Percentiles rank a stretch among this genome's conserved stretches.
These are phyloP conservation scores for Fagopyrum homotropicum DNA, from an alignment of 148 eudicot genomes.

Conservation along the genomic window DNA sequence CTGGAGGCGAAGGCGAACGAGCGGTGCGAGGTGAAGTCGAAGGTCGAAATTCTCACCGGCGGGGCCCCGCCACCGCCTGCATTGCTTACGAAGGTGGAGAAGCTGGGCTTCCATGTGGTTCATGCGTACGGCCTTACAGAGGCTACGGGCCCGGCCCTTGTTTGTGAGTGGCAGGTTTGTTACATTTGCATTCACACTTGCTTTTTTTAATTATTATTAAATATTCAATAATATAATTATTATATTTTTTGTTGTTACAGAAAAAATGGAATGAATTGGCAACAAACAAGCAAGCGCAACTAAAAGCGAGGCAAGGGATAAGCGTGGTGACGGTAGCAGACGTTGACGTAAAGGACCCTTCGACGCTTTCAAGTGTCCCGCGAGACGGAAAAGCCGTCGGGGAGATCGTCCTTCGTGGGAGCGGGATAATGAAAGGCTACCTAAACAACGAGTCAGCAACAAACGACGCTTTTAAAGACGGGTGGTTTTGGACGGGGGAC, in stretches of 20 bases:
- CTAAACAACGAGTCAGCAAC: conserved; percentile 47
- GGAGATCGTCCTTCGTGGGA: conserved; percentile 68
- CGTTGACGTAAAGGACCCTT: conserved; percentile 46
- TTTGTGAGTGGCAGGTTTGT: conserved; percentile 66
- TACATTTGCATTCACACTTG: not conserved
- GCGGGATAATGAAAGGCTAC: conserved; percentile 90
- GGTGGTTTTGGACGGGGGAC: conserved; percentile 83
- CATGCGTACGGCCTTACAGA: conserved; percentile 89
- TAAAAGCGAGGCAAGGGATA: conserved; percentile 78
- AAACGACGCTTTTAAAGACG: conserved; percentile 39
- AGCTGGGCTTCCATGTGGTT: conserved; percentile 64
- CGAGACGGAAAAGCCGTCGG: conserved; percentile 60
- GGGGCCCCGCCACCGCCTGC: conserved; percentile 85
- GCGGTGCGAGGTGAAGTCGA: conserved; percentile 15
- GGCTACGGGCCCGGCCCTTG: conserved; percentile 80
- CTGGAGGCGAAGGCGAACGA: conserved; percentile 44
- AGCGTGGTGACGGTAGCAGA: conserved; percentile 55
- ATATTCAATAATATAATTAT: not conserved
- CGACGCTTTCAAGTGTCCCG: conserved; percentile 43
- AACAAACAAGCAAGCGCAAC: conserved; percentile 19
- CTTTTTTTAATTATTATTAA: not conserved
- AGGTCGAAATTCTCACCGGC: conserved; percentile 63
- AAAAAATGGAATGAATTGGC: conserved; percentile 51
- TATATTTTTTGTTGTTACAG: conserved; percentile 10
- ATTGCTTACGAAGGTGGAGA: conserved; percentile 43